phyloP scores from a whole-genome alignment of 2,329 filamentous ascomycete species.

The Aureobasidium sp. region DNA sequence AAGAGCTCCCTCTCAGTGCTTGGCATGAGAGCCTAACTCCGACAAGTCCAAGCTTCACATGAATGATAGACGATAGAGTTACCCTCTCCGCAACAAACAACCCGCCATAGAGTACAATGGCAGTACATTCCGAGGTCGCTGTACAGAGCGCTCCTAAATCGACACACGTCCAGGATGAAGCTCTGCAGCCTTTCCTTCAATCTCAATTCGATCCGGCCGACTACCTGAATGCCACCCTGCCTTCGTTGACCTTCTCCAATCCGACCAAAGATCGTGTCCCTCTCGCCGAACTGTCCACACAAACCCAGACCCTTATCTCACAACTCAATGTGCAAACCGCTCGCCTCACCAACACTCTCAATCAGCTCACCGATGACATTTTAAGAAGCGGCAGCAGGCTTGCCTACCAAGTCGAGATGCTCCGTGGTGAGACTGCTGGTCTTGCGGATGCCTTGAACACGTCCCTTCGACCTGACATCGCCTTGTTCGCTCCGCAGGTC shows the following conservation, averaged over 20 bases:
- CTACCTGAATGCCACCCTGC: conserved; percentile 75
- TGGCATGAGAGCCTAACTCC: neutral
- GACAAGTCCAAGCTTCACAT: neutral
- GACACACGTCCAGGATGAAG: conserved; percentile 62
- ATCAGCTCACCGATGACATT: conserved; percentile 90
- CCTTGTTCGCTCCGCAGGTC: conserved; percentile 52
- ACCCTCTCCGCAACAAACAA: neutral
- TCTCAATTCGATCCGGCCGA: conserved; percentile 74
- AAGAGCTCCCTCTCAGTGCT: neutral
- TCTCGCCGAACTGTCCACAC: conserved; percentile 69
- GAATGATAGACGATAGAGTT: neutral
- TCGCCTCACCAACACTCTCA: conserved; percentile 71
- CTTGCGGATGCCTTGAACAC: conserved; percentile 72
- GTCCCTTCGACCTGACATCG: conserved; percentile 63
- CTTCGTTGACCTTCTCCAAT: conserved; percentile 52
- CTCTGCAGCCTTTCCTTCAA: conserved; percentile 67
- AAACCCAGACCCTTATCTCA: conserved; percentile 77
- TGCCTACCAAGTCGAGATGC: conserved; percentile 88
- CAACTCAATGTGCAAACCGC: conserved; percentile 85
- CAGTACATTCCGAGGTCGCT: conserved; percentile 12
- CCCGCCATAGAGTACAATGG: conserved; percentile 1
- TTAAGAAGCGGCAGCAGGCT: conserved; percentile 78
- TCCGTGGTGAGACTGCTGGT: conserved; percentile 81
- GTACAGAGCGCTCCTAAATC: conserved; percentile 34
- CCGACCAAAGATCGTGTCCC: conserved; percentile 38